A percentile compares a stretch with the other conserved stretches of the same genome.
Conservation (phyloP, 2,329 filamentous ascomycete genomes). For the Diaporthe helianthi region DNA sequence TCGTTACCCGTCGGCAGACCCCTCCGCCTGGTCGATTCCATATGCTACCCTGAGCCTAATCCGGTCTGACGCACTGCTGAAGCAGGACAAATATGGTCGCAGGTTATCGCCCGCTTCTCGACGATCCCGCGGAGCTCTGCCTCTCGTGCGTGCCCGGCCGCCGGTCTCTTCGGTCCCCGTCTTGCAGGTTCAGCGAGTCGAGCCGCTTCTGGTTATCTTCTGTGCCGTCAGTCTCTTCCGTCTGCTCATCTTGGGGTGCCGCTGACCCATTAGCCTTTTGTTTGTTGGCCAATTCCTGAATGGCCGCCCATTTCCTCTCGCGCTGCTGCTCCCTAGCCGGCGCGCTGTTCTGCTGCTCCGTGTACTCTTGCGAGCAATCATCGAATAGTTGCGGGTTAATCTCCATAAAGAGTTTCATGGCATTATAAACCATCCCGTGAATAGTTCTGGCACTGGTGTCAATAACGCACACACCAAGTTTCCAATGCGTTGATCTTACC, state of each 20-base stretch:
- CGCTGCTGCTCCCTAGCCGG: constrained; percentile 82
- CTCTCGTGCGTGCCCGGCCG: constrained; percentile 63
- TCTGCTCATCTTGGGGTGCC: constrained; percentile 41
- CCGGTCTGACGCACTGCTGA: neutral
- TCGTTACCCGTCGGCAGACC: constrained; percentile 9
- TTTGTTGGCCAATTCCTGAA: constrained; percentile 80
- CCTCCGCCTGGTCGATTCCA: constrained; percentile 18
- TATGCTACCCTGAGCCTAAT: neutral
- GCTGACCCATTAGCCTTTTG: constrained; percentile 57
- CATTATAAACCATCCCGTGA: constrained; percentile 99
- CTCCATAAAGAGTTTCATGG: constrained; percentile 99
- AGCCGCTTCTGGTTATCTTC: constrained; percentile 87
- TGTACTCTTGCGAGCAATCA: constrained; percentile 98
- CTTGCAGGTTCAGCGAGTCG: constrained; percentile 89
- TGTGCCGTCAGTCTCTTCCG: constrained; percentile 81
- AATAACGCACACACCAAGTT: neutral
- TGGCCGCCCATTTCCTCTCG: constrained; percentile 86
- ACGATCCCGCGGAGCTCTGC: constrained; percentile 64
- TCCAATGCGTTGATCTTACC: constrained; percentile 61
- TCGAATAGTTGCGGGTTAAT: constrained; percentile 99
- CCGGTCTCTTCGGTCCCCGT: constrained; percentile 69
- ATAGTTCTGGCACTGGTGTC: constrained; percentile 74
- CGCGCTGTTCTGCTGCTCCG: constrained; percentile 91
- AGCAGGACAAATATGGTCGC: constrained; percentile 21
- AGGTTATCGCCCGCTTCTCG: constrained; percentile 57